Evolutionary conservation across 768 basidiomycete genomes (phyloP), one percentile per base, ranked within the genome.

Genomic region (Sarcodon aspratus): DNA sequence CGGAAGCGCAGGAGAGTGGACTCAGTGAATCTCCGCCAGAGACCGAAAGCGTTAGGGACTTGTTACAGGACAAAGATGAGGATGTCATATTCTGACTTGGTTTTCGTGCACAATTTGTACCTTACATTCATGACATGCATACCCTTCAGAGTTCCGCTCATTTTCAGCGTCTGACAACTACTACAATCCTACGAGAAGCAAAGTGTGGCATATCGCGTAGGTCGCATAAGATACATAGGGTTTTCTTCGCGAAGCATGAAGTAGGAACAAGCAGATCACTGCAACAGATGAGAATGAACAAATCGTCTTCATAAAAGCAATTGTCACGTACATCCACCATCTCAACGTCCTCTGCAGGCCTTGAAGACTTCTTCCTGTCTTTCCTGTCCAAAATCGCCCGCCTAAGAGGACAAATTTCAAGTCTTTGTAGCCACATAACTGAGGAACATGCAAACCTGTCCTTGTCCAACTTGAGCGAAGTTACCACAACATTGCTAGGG

Each of bases 401-500:
- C 64, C 87, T 88, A 51, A 8, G 5, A 33, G 9, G 38, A 31
- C 45, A 48, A 35, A 57, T 37, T 21, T 48, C n/a, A 10, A 27
- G 21, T 27, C 21, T 27, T 5, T 27, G 21, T 3, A 5, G 5
- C 21, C 21, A 27, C 21, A 27, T 27, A 27, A 27, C 21, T 27
- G 21, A 44, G 18, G 1, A 48, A 9, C 1, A 37, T 18, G 63
- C 73, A 47, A 37, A 83, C 85, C 85, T 74, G 70, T 92, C 90
- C 68, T 90, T 93, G 70, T 93, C 88, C 52, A 91, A 73, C 74
- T 98, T 96, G 69, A 96, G 79, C 60, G 73, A 86, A 56, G 82
- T 82, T 64, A 99, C 91, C 54, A 95, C 88, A 47, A 97, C 92
- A 65, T 96, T 98, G 74, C 86, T 90, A 50, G 95, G 93, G 76